Evolutionary conservation across 805 yeast genomes (phyloP), one percentile per base, ranked within the genome.

Genomic region (Candida hungchunana): DNA sequence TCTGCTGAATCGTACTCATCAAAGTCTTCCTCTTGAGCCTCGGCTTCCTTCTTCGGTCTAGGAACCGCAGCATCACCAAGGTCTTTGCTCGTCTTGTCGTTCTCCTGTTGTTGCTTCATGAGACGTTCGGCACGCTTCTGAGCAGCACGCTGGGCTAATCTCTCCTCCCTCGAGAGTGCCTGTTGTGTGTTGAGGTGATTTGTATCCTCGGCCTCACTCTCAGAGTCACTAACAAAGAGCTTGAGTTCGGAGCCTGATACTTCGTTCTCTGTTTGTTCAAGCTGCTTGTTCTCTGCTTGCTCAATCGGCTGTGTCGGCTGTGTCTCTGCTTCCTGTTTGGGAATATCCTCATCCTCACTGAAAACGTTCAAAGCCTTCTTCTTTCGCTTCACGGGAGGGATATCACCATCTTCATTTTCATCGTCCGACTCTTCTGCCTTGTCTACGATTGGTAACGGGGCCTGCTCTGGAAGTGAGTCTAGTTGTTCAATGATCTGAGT

Each of bases 51-150:
- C 15, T 29, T 29, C 14, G 7, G 16, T 22, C 12, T 13, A 11
- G n/a, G 8, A 11, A 12, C n/a, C 10, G 8, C 14, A 11, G 18
- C 23, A 3, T n/a, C 7, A 8, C 26, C 32, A 6, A 29, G 38
- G 14, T 29, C 31, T 24, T 37, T 31, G 6, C 20, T 6, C 7
- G 25, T 28, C 22, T 38, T 38, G 23, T 7, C 25, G 23, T 34
- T 37, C 16, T 34, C 35, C 19, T 46, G 37, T 20, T 51, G 54
- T 21, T 43, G 45, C 20, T 38, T 43, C 18, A 47, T 16, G 2
- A 53, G 31, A 19, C 58, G 40, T 29, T 46, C 46, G 5, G 39
- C 31, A 30, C 42, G 41, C 41, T 49, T 53, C 40, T 50, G 45
- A 3, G 32, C 46, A 5, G n/a, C n/a, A 48, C 56, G 7, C 44